Percentiles rank a stretch among this genome's conserved stretches.
These are phyloP conservation scores for Gautieria morchelliformis DNA, from an alignment of 768 basidiomycete genomes.

Conservation along the genomic window DNA sequence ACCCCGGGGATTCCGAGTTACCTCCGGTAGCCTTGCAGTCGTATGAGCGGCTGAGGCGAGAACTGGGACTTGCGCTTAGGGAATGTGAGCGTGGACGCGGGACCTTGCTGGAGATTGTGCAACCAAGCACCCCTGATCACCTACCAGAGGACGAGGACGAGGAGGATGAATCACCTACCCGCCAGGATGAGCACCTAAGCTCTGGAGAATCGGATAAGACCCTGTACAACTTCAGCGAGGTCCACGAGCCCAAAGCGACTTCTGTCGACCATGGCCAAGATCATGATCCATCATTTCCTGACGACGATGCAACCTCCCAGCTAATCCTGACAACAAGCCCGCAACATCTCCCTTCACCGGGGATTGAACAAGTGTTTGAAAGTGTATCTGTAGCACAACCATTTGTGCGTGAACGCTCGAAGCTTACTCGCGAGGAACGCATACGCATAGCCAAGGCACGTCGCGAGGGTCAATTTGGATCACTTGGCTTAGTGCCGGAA, in stretches of 20 bases:
- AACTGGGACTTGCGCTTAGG: constrained; percentile 66
- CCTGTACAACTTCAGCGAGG: background rate
- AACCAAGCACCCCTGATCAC: background rate
- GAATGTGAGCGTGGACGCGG: constrained; percentile 78
- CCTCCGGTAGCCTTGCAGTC: constrained; percentile 41
- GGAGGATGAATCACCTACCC: constrained; percentile 25
- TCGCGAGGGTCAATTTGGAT: constrained; percentile 29
- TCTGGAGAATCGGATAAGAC: constrained; percentile 9
- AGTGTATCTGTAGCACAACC: constrained; percentile 34
- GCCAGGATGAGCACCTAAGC: constrained; percentile 8
- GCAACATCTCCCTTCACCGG: constrained; percentile 49
- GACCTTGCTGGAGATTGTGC: background rate
- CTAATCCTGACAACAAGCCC: constrained; percentile 42
- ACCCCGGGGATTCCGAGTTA: background rate
- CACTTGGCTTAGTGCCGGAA: background rate
- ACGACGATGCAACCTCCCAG: constrained; percentile 51
- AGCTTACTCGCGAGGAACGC: constrained; percentile 64
- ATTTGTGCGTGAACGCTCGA: constrained; percentile 52
- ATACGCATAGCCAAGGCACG: constrained; percentile 49
- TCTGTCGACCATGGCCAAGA: background rate
- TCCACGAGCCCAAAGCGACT: background rate
- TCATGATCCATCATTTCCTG: background rate
- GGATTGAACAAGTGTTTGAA: constrained; percentile 80
- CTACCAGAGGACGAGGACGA: constrained; percentile 26
- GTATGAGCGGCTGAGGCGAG: constrained; percentile 66